Evolutionary conservation across 2,329 filamentous ascomycete genomes (phyloP).

Genomic region (Sporothrix sp.): DNA sequence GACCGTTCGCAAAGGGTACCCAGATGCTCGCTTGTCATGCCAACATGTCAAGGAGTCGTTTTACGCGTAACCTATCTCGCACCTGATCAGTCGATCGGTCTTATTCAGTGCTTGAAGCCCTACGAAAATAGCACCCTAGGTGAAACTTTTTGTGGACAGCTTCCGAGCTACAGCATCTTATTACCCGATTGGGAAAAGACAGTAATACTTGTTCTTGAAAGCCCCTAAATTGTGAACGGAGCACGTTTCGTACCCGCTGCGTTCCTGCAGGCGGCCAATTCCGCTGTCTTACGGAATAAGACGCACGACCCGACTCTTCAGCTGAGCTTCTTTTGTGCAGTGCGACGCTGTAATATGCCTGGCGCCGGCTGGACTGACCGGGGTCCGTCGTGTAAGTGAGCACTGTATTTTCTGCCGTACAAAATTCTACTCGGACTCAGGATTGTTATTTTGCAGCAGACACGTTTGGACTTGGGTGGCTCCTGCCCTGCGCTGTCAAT

Average conservation of each 20-base stretch:
- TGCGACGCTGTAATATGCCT: slow-evolving; percentile 1
- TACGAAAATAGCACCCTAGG: too few species aligned
- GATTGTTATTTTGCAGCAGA: too few species aligned
- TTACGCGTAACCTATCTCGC: too few species aligned
- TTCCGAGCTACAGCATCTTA: background rate
- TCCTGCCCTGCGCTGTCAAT: background rate
- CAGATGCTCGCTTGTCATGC: too few species aligned
- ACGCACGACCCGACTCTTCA: background rate
- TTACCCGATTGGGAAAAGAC: slow-evolving; percentile 2
- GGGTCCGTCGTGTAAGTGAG: background rate
- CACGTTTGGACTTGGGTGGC: too few species aligned
- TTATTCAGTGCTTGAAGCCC: too few species aligned
- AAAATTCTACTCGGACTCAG: too few species aligned
- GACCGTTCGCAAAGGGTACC: too few species aligned
- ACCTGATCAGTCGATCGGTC: background rate
- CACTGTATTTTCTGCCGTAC: background rate
- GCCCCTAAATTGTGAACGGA: background rate
- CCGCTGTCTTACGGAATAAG: background rate
- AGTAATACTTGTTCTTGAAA: too few species aligned
- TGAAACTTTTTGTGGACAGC: too few species aligned
- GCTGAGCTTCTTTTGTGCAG: background rate
- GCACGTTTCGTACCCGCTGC: background rate
- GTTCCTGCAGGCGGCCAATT: background rate
- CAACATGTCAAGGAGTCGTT: too few species aligned
- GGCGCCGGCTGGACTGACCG: background rate